phyloP scores from a whole-genome alignment of 1,284 basidiomycete species.

The Microbotryum scabiosae region DNA sequence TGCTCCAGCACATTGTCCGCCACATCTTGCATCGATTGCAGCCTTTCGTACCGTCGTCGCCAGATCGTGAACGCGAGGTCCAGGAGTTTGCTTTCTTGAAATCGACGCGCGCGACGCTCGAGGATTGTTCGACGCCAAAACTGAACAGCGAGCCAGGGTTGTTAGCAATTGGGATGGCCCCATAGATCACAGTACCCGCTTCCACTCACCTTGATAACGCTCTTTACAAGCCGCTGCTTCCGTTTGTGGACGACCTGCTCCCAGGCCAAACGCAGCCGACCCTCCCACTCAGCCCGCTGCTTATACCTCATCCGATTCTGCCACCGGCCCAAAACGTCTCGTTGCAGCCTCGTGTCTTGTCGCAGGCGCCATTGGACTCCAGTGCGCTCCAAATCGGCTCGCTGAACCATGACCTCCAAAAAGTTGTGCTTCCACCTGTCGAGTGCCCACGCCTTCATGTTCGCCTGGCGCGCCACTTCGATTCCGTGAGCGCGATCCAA shows the following conservation, averaged over 20 bases:
- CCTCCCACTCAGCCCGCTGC: slow-evolving; percentile 1
- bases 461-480: background rate
- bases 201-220: slow-evolving; percentile 2
- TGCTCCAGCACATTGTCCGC: background rate
- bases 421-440: background rate
- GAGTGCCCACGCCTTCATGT: background rate
- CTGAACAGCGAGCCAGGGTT: background rate
- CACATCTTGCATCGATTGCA: background rate
- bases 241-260: background rate
- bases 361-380: background rate
- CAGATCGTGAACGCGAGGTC: background rate
- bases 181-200: background rate
- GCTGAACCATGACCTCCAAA: background rate
- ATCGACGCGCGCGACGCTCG: background rate
- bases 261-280: slow-evolving; percentile 4
- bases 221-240: background rate
- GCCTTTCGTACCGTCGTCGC: background rate
- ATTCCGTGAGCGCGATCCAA: background rate
- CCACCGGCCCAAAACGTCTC: background rate
- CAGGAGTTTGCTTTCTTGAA: background rate
- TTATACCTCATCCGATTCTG: background rate
- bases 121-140: background rate
- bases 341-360: background rate
- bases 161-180: background rate
- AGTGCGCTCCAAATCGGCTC: background rate